Evolutionary conservation across 371 early-diverging fungal species (phyloP), one percentile per base, ranked within the genome.

Genomic region (Saksenaea oblongispora): DNA sequence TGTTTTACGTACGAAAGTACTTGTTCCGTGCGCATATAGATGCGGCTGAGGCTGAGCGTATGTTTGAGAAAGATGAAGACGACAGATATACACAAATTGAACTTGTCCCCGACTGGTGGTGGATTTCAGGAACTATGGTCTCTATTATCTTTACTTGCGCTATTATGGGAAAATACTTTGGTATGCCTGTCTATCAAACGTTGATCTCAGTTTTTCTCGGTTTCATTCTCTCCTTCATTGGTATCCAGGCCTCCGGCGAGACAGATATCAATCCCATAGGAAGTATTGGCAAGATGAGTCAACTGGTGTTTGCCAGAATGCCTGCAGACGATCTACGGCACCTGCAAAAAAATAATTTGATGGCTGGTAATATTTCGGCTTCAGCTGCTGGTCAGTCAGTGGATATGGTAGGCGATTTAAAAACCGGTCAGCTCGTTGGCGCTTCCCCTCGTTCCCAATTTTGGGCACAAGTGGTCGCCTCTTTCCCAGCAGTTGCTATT

Each of bases 261-360:
- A 85, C 83, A 2, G 84, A 84, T 64, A 76, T 85, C 51, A 85
- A 80, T 55, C 85, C 85, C 15, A 69, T 77, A 1, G 74, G 78
- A 34, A 72, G 83, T 17, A 66, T 85, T 34, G 79, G 76, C 35
- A 85, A 84, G 62, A 73, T 81, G 18, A 71, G 74, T 36, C 82
- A 85, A 67, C 55, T 83, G 26, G 70, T 75, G 28, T 84, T 84
- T 64, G 66, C 79, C 13, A 64, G 64, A 14, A 63, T 85, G 34
- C 84, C 84, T 10, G 70, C 72, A 11, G 41, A 51, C 2, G 56
- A 51, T 14, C 31, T 71, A 35, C n/a, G 39, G 26, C 58, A 56
- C 22, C 61, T 73, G n/a, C 80, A 80, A 56, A 71, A 66, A 56
- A 66, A 66, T 58, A 81, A 80, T 60, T 37, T 85, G n/a, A 62